Conservation (phyloP, 208 protist species). For the Trypanosomatidae sp. region DNA sequence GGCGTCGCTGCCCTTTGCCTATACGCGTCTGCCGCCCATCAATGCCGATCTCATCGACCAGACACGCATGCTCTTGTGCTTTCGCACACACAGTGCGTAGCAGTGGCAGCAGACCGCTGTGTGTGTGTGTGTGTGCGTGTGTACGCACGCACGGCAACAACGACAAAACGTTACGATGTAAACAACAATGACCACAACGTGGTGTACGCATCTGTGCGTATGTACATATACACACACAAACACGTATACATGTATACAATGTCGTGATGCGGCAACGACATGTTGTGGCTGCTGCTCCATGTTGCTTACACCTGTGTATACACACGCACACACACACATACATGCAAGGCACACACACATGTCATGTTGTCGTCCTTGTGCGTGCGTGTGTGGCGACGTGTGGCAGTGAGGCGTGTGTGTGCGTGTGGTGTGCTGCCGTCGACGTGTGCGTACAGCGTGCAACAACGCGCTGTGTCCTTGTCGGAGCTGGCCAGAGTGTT, state of each 20-base stretch:
- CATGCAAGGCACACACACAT: no score
- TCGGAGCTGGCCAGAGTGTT: slow-evolving; percentile 30
- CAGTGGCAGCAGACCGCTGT: neutral
- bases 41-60: slow-evolving; percentile 7
- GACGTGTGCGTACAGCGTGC: no score
- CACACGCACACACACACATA: no score
- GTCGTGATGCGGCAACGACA: neutral
- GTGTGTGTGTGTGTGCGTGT: no score
- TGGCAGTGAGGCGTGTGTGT: no score
- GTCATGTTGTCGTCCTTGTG: no score
- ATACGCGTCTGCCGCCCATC: slow-evolving; percentile 2
- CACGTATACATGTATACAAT: slow-evolving; percentile 1
- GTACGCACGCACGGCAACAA: no score
- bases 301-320: no score
- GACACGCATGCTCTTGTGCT: slow-evolving; percentile 8
- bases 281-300: neutral
- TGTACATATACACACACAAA: neutral
- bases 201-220: no score
- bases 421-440: no score
- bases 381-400: no score
- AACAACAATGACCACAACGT: neutral
- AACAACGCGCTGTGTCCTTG: slow-evolving; percentile 9
- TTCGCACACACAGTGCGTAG: slow-evolving; percentile 1
- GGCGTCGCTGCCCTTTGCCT: neutral
- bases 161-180: neutral